Base-by-base conservation (phyloP, 176 grass and related monocot genomes). In the Carex myosuroides region DNA sequence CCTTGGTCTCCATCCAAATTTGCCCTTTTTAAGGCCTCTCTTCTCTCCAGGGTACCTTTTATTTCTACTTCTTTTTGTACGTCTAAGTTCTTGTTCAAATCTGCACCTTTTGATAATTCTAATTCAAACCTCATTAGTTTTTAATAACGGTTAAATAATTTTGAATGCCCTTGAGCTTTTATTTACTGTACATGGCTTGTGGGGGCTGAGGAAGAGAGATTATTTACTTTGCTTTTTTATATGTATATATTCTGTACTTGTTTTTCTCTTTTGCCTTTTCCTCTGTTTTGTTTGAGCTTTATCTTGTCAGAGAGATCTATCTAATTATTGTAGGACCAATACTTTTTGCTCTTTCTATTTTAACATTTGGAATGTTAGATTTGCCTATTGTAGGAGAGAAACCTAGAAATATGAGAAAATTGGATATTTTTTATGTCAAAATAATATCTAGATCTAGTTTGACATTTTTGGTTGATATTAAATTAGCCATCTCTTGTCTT, bases 1-100 rank as follows among this genome's bases (percentile, higher is more conserved):
- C 93, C 96, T 59, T 89, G 96, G 90, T 93, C 96, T 56, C 96
- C 91, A 0, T 98, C 93, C 77, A 89, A 87, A 83, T 99, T 99
- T 82, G 89, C 89, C 30, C 89, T 93, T 64, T 83, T 99, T 83
- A 99, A 99, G 91, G 87, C 89, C 2, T 91, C 94, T 58, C 86
- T 97, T 58, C 91, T 92, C 54, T 89, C 90, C 87, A 91, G 91
- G 92, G 94, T 60, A 29, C 24, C 5, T 30, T 16, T 16, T 17
- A 7, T 61, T 17, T 68, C 3, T 14, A 32, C 12, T 65, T 65
- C 24, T 65, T 32, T 26, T 65, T 26, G 13, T 1, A 11, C 30
- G 3, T 30, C 10, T 53, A 26, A 65, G 13, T 61, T 61, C 21
- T 87, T 72, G 55, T 64, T 32, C 64, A 24, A 90, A 81, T 24